A percentile compares a stretch with the other conserved stretches of the same genome.
Evolutionary conservation across 108 stramenopile genomes (phyloP).

Genomic region (Pseudonitzschia delicatissima): DNA sequence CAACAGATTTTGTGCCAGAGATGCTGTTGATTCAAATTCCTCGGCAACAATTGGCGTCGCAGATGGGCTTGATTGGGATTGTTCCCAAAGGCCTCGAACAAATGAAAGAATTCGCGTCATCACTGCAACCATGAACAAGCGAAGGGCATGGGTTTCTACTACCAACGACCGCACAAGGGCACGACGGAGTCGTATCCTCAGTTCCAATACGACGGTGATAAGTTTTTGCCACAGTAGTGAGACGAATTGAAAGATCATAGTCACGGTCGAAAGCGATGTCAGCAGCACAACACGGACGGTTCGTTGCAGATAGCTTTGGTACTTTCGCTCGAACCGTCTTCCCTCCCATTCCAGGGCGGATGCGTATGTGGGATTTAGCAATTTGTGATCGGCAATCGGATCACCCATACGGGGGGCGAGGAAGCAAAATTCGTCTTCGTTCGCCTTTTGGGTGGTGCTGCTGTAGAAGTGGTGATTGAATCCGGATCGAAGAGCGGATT

Average conservation of each 20-base stretch:
- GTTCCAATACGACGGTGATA: background rate
- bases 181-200: background rate
- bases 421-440: constrained; percentile 61
- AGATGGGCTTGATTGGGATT: background rate
- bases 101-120: background rate
- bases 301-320: constrained; percentile 21
- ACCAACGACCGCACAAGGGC: background rate
- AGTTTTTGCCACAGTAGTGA: background rate
- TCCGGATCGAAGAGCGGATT: constrained; percentile 68
- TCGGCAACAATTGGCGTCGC: background rate
- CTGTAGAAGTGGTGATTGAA: constrained; percentile 18
- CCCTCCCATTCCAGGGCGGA: constrained; percentile 84
- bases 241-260: background rate
- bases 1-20: no score
- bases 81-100: background rate
- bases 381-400: constrained; percentile 75
- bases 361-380: constrained; percentile 77
- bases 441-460: background rate
- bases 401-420: constrained; percentile 62
- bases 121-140: background rate
- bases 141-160: background rate
- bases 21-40: background rate
- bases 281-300: background rate
- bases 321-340: constrained; percentile 52
- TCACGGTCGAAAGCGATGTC: background rate